Base-by-base conservation (phyloP, 305 asterid genomes). In the Fraxinus dipetala region DNA sequence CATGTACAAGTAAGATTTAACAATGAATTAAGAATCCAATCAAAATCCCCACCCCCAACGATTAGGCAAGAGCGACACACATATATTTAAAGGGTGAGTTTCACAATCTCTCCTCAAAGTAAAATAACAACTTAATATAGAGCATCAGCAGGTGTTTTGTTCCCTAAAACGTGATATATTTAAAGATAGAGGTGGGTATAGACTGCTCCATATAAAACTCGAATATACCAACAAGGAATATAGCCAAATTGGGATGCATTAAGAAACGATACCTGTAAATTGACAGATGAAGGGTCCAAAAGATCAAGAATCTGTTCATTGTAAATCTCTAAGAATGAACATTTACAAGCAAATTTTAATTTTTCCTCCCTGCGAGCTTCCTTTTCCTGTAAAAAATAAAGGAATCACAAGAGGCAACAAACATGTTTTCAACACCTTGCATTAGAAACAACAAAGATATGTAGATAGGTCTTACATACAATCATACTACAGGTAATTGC, bases 231-330 rank as follows among this genome's bases (percentile, higher is more conserved):
- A n/a, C 7, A n/a, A 76, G 0, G 38, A 35, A 28, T 72, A 45
- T 3, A 45, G 76, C 51, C 22, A 78, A 51, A 32, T 10, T 43
- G 75, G 77, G 51, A 63, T 6, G 63, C 72, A 8, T 7, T 34
- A 31, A 75, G 63, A 67, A 82, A 77, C 56, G 70, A 72, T 87
- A 94, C 99, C 98, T 92, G 97, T 88, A 96, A 89, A 90, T 94
- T 96, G 80, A 80, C 72, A 34, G 98, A 91, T 72, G 97, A 86
- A 78, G 98, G 99, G 83, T 94, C 95, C 89, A 96, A 84, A 78
- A 96, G 97, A 83, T 96, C 99, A 79, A 92, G 90, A 89, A 96
- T 96, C 36, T 96, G 99, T 84, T 94, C 99, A 6, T 96, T 96
- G 84, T 96, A 96, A 65, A 96, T 96, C 87, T 96, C 99, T 76